phyloP scores from a whole-genome alignment of 331 rosid species.

The Malus hybrid region DNA sequence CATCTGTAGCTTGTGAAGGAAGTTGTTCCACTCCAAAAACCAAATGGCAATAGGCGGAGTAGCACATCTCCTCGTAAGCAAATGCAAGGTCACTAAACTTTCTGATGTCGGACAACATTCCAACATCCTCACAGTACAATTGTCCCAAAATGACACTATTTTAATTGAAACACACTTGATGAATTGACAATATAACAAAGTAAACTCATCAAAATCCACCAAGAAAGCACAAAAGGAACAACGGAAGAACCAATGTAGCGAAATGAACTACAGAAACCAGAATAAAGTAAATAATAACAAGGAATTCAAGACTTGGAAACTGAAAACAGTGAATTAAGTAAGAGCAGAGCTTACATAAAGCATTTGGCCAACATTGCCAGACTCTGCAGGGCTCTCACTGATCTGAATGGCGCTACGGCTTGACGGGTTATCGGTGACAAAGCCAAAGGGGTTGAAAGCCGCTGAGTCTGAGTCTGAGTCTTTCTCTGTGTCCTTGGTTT shows the following conservation, averaged over 20 bases:
- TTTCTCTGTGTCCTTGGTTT: conserved; percentile 23
- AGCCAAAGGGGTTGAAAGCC: conserved; percentile 82
- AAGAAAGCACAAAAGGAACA: no score
- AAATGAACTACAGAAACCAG: no score
- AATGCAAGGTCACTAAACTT: no score
- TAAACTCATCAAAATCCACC: no score
- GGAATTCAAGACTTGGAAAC: neutral
- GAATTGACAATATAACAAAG: neutral
- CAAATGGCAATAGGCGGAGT: no score
- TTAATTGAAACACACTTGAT: neutral
- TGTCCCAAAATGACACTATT: neutral
- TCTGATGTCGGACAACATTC: no score
- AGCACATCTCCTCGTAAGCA: no score
- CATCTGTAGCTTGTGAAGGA: neutral
- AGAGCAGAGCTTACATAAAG: conserved; percentile 47
- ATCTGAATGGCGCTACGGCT: conserved; percentile 89
- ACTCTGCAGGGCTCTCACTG: conserved; percentile 77
- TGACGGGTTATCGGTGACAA: conserved; percentile 88
- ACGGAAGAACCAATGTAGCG: no score
- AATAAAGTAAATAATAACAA: no score
- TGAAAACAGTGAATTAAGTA: neutral
- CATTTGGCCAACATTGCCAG: conserved; percentile 97
- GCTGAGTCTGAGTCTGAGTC: conserved; percentile 30
- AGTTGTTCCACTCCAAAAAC: no score
- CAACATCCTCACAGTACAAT: no score